Evolutionary conservation across 495 filamentous ascomycete genomes (phyloP), one percentile per base, ranked within the genome.

Genomic region (Aspergillus taichungensis): DNA sequence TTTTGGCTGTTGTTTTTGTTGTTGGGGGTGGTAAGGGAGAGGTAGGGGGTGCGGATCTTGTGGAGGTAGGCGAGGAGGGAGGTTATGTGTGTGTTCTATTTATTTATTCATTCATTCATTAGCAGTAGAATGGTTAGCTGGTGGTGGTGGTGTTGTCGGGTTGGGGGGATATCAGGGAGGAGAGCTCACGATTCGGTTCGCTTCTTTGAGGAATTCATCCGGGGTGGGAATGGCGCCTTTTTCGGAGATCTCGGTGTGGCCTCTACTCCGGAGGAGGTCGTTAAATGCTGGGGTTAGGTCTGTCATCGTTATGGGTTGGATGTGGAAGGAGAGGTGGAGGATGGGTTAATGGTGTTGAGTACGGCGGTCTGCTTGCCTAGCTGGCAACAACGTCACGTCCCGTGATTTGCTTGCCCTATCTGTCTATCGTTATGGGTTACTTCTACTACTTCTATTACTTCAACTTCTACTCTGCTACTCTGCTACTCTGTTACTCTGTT

Each of bases 171-270:
- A 48, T 40, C 33, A 34, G 47, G 47, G 33, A 43, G 37, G 46
- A n/a, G 14, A 41, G 56, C 80, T 57, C 67, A 94, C 92, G 55
- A 98, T 98, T 65, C 82, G 78, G 66, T 95, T 88, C 38, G 92
- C 92, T 70, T 97, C 94, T 64, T 92, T 90, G 30, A 98, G 74
- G 61, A 97, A 98, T 66, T 87, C 85, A 60, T 96, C 88, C 40
- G 85, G 69, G 30, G 67, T 72, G 48, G 78, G 72, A 34, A 66
- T 62, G 6, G 74, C 57, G 39, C 62, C 61, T 24, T 45, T 2
- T 14, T 40, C 9, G 27, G 46, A 37, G 47, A 13, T 43, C 31
- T 11, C 18, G 36, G 35, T 10, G 43, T 14, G 38, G 5, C 18
- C 12, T 31, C 39, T 13, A 6, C 28, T 42, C 12, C 74, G 73